These are phyloP conservation scores for Pelargonium fulgidum DNA, from an alignment of 441 rosid species.

Conservation along the genomic window DNA sequence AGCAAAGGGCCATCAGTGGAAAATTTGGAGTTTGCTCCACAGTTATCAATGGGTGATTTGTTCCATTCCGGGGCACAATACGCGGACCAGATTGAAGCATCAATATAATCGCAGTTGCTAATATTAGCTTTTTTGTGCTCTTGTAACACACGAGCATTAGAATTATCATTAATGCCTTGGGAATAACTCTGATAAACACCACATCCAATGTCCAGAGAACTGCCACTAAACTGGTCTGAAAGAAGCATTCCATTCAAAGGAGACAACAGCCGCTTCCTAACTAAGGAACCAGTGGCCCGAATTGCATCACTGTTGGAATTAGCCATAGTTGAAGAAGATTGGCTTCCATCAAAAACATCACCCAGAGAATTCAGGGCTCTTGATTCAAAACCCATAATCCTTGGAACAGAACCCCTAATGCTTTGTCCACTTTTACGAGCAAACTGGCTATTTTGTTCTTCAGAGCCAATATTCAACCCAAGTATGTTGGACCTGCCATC, in stretches of 20 bases:
- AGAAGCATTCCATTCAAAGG: slow-evolving; percentile 44
- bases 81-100: slow-evolving; percentile 23
- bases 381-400: slow-evolving; percentile 44
- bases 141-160: slow-evolving; percentile 26
- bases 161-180: slow-evolving; percentile 12
- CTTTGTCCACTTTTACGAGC: slow-evolving; percentile 28
- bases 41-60: slow-evolving; percentile 19
- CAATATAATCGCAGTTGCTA: slow-evolving; percentile 24
- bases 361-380: slow-evolving; percentile 27
- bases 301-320: slow-evolving; percentile 18
- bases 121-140: slow-evolving; percentile 51
- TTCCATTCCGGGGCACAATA: slow-evolving; percentile 27
- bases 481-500: slow-evolving; percentile 18
- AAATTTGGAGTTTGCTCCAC: slow-evolving; percentile 20
- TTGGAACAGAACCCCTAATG: slow-evolving; percentile 32
- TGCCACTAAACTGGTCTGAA: slow-evolving; percentile 32
- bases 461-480: slow-evolving; percentile 21
- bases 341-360: slow-evolving; percentile 27
- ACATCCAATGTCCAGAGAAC: slow-evolving; percentile 30
- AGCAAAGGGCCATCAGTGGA: slow-evolving; percentile 31
- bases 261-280: slow-evolving; percentile 41
- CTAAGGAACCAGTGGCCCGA: slow-evolving; percentile 30
- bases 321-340: slow-evolving; percentile 25
- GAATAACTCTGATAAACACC: slow-evolving; percentile 22
- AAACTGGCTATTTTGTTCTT: slow-evolving; percentile 28